Conservation (phyloP, 768 basidiomycete species). For the Amanita thiersii region DNA sequence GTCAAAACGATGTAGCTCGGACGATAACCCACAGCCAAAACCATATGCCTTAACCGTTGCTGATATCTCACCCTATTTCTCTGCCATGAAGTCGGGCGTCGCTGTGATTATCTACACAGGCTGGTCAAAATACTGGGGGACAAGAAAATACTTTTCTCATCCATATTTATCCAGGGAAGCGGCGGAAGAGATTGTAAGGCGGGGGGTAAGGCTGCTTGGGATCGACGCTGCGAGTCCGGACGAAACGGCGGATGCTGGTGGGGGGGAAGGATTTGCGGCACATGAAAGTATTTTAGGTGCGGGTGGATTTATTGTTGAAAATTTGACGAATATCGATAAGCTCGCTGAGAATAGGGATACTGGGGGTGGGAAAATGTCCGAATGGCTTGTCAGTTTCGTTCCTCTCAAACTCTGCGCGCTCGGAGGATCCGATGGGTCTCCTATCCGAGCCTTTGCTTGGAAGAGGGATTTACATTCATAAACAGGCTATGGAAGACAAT, state of each 20-base stretch:
- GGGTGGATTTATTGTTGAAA: slow-evolving; percentile 65
- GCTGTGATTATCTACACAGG: slow-evolving; percentile 58
- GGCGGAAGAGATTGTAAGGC: slow-evolving; percentile 37
- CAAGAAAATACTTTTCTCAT: slow-evolving; percentile 46
- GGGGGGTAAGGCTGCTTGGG: slow-evolving; percentile 51
- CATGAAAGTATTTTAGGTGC: slow-evolving; percentile 55
- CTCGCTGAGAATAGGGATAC: slow-evolving; percentile 20
- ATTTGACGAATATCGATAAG: slow-evolving; percentile 46
- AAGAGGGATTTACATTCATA: too few species aligned
- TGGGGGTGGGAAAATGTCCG: too few species aligned
- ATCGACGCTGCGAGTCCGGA: slow-evolving; percentile 65
- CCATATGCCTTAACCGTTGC: too few species aligned
- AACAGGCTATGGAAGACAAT: too few species aligned
- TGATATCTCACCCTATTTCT: too few species aligned
- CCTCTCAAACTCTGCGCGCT: slow-evolving; percentile 52
- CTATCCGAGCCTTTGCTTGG: slow-evolving; percentile 57
- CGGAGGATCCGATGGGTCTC: slow-evolving; percentile 49
- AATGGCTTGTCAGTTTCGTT: slow-evolving; percentile 43
- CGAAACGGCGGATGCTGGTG: slow-evolving; percentile 36
- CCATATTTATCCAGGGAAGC: slow-evolving; percentile 53
- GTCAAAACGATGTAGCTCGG: slow-evolving; percentile 15
- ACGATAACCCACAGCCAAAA: too few species aligned
- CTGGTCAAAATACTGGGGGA: slow-evolving; percentile 53
- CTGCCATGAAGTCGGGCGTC: slow-evolving; percentile 29
- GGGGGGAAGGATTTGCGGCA: slow-evolving; percentile 36